Evolutionary conservation across 768 basidiomycete species (phyloP), one percentile per base, ranked within the genome.

Genomic region (Mycena metata): DNA sequence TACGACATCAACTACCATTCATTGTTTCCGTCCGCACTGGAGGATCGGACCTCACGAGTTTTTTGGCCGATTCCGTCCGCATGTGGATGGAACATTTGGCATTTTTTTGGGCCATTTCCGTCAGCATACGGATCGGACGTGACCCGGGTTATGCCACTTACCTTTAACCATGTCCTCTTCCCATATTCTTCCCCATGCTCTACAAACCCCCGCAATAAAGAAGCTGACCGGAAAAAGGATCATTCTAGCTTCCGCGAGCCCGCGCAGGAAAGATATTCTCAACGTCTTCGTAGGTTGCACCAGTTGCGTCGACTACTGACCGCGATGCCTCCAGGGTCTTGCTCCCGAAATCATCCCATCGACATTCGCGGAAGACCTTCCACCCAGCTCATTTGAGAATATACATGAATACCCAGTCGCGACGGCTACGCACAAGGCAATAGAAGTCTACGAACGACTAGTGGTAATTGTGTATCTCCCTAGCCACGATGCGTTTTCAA

Each of bases 361-460:
- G 10, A 88, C 83, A 11, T 98, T 99, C 70, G 85, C 87, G 49
- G 97, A 99, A 78, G 82, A 96, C 74, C 81, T 98, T 9, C 81
- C 87, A 0, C 80, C 91, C 35, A 79, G 81, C 12, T 85, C 86
- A 2, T 98, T 94, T 75, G 87, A 89, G 11, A 87, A 92, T 69
- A 82, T 89, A 19, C 89, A 89, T 41, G 90, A 91, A 73, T 93
- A 95, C 75, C 90, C 92, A 0, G 90, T 92, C 9, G 85, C 92
- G 6, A 96, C 92, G 0, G 91, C 91, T 13, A 86, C 85, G 3
- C 87, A 91, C 72, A 93, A 94, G 86, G 96, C 89, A 33, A 89
- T 91, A 45, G 94, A 96, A 77, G 96, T 95, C 23, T 96, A 96
- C 75, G 88, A 91, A 78, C 82, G 90, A n/a, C 82, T 96, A n/a